Percentiles rank a stretch among this genome's conserved stretches.
Evolutionary conservation across 73 alveolate genomes (phyloP).

Genomic region (Paramecium pentaurelia): DNA sequence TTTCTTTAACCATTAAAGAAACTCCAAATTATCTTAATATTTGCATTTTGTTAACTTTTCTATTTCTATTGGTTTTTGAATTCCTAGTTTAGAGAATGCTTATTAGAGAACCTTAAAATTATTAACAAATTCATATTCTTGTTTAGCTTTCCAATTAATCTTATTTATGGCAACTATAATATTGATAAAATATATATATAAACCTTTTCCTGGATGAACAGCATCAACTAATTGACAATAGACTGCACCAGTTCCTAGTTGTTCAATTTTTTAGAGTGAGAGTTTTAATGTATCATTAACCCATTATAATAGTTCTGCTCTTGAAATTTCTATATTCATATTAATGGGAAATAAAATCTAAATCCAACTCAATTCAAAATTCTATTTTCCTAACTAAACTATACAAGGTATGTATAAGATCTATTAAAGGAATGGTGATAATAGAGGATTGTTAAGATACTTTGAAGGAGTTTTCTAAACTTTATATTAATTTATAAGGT

Average conservation of each 20-base stretch:
- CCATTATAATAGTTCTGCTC: conserved; percentile 58
- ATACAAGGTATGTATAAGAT: not conserved
- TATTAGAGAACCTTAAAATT: conserved; percentile 46
- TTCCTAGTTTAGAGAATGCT: conserved; percentile 53
- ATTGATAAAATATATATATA: not conserved
- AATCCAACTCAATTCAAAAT: not conserved
- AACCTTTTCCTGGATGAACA: conserved; percentile 42
- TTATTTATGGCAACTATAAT: not conserved
- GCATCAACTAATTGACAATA: conserved; percentile 47
- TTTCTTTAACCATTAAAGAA: conserved; percentile 49
- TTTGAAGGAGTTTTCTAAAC: not conserved
- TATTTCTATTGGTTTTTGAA: conserved; percentile 46
- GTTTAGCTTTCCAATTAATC: conserved; percentile 56
- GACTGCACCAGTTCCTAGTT: conserved; percentile 60
- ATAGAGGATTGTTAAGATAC: not conserved
- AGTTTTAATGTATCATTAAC: conserved; percentile 44
- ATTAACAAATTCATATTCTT: conserved; percentile 59
- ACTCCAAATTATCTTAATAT: conserved; percentile 56
- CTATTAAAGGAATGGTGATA: not conserved
- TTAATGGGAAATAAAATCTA: not conserved
- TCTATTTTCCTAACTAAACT: not conserved
- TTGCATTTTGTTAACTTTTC: conserved; percentile 58
- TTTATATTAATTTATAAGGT: not conserved
- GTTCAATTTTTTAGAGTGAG: conserved; percentile 41
- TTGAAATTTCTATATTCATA: conserved; percentile 36